Evolutionary conservation across 1,284 basidiomycete species (phyloP), one percentile per base, ranked within the genome.

Genomic region (Lignosus rhinocerotis): DNA sequence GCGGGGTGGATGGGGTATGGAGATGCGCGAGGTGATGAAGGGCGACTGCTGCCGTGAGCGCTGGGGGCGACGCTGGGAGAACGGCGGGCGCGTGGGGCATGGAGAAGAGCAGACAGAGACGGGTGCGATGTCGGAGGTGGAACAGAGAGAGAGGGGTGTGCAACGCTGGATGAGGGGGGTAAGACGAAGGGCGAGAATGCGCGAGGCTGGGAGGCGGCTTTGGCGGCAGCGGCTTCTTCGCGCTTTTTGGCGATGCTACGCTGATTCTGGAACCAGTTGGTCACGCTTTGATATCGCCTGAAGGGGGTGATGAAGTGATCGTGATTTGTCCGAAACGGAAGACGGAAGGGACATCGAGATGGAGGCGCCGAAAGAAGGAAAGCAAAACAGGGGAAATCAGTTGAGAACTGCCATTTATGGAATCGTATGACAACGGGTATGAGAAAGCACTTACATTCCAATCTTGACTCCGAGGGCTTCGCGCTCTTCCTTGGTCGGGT

Each of bases 201-300:
- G 64, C 76, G 75, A 45, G 67, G 67, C 55, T 65, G 60, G 17
- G 56, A 48, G 56, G 59, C 53, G 30, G 59, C 51, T 25, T 62
- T 55, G 32, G 62, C 58, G 21, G 62, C 60, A 11, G 63, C 65
- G 17, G 70, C 68, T 34, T 75, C 74, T 17, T 75, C 85, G 64
- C 81, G 82, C 73, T 85, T 88, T 76, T 84, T 88, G 42, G 85
- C 83, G 66, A 87, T 80, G 70, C 85, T 88, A 67, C 86, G 86
- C 70, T 91, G 88, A 68, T 90, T 90, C 78, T 90, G 88, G 72
- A 92, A 91, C 90, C 89, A 91, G 70, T 90, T 90, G 2, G 86
- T 89, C 60, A 92, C 84, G 59, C 84, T 88, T 73, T 88, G 84
- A 73, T 87, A 81, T 63, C 82, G 85, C 87, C 88, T 91, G 53